Evolutionary conservation across 495 filamentous ascomycete species (phyloP).

Genomic region (Usnea hakonensis): DNA sequence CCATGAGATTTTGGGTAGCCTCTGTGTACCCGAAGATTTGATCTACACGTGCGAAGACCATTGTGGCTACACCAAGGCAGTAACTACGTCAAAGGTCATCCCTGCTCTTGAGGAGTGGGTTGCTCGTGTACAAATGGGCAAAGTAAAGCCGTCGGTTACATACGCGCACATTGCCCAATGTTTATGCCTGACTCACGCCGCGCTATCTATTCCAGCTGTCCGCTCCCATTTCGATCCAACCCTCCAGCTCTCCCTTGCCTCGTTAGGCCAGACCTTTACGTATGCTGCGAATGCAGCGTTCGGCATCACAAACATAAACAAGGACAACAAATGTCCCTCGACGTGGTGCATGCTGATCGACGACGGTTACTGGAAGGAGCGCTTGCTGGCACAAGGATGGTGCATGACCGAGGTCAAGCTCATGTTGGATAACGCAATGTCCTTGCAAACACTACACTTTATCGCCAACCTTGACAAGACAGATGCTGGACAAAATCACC

Average conservation of each 20-base stretch:
- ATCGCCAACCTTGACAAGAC: background rate
- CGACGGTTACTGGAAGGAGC: background rate
- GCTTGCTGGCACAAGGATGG: background rate
- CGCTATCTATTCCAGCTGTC: background rate
- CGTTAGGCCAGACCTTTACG: background rate
- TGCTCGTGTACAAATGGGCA: background rate
- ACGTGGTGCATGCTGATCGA: background rate
- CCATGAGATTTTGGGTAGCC: background rate
- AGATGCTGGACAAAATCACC: background rate
- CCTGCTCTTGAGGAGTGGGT: background rate
- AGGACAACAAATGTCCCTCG: background rate
- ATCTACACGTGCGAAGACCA: background rate
- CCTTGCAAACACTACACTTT: background rate
- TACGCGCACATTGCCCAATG: background rate
- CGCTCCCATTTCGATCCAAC: background rate
- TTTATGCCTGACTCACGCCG: background rate
- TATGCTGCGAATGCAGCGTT: background rate
- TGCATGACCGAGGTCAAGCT: background rate
- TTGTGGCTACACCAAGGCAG: background rate
- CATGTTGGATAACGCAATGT: background rate
- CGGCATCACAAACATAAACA: background rate
- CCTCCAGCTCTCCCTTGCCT: background rate
- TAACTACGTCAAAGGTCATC: background rate
- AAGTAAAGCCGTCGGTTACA: background rate
- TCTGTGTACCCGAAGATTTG: background rate